Percentiles rank a stretch among this genome's conserved stretches.
These are phyloP conservation scores for Claviceps monticola DNA, from an alignment of 2,329 filamentous ascomycete species.

Conservation along the genomic window DNA sequence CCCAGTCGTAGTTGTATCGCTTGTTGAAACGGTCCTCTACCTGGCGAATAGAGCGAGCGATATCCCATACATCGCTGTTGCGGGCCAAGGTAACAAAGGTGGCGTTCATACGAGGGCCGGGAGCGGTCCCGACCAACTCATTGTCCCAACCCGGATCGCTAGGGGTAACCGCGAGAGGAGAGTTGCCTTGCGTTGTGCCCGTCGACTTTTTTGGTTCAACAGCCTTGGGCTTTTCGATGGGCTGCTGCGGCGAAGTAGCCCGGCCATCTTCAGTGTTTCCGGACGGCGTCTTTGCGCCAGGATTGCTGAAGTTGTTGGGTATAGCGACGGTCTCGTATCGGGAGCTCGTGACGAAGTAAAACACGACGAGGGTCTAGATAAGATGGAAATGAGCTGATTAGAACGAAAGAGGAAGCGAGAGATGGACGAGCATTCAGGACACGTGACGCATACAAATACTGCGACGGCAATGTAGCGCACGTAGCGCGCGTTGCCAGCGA, in stretches of 20 bases:
- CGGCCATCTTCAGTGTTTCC: background rate
- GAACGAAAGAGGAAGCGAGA: background rate
- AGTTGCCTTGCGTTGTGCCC: conserved; percentile 12
- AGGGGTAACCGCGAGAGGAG: conserved; percentile 38
- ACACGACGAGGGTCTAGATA: conserved; percentile 47
- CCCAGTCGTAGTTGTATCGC: conserved; percentile 97
- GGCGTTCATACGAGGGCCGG: conserved; percentile 77
- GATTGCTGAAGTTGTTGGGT: conserved; percentile 3
- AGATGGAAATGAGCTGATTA: background rate
- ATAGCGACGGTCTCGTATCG: conserved; percentile 28
- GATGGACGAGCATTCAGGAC: background rate
- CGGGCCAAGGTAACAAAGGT: conserved; percentile 94
- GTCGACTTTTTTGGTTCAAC: conserved; percentile 12
- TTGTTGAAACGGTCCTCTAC: conserved; percentile 97
- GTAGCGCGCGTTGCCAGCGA: conserved; percentile 60
- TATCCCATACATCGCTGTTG: conserved; percentile 92
- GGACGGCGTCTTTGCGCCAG: background rate
- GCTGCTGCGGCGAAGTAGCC: conserved; percentile 3
- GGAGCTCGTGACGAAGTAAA: conserved; percentile 67
- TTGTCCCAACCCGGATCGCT: conserved; percentile 38
- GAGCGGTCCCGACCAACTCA: conserved; percentile 36
- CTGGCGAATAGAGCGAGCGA: conserved; percentile 87
- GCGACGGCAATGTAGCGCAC: conserved; percentile 68
- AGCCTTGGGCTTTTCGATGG: conserved; percentile 10
- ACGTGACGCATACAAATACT: conserved; percentile 54